Percentiles rank a stretch among this genome's conserved stretches.
Conservation (phyloP, 352 stramenopile species). For the Phytophthora ramorum region DNA sequence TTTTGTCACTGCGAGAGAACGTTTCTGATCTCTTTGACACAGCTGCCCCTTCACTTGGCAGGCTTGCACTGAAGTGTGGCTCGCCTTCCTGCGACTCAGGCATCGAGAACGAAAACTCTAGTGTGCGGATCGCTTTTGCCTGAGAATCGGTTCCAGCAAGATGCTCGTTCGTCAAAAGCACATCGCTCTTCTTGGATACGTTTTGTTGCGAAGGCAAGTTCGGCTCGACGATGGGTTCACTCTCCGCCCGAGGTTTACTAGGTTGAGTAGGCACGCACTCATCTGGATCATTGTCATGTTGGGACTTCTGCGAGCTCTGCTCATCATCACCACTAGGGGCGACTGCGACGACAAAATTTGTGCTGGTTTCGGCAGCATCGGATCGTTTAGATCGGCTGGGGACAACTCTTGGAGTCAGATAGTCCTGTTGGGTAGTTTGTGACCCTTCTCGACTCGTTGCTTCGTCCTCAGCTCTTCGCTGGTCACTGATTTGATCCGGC, state of each 20-base stretch:
- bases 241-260: constrained; percentile 17
- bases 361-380: neutral
- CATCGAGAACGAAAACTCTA: constrained; percentile 73
- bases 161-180: constrained; percentile 8
- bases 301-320: neutral
- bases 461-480: constrained; percentile 26
- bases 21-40: constrained; percentile 38
- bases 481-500: constrained; percentile 3
- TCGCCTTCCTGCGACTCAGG: constrained; percentile 68
- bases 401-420: constrained; percentile 36
- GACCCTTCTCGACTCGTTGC: constrained; percentile 31
- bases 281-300: constrained; percentile 42
- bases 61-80: constrained; percentile 42
- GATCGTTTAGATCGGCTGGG: constrained; percentile 6
- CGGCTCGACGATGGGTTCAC: constrained; percentile 20
- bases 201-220: constrained; percentile 16
- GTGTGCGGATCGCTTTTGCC: constrained; percentile 58
- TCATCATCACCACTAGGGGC: neutral
- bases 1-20: constrained; percentile 16
- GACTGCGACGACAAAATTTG: neutral
- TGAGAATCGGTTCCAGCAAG: constrained; percentile 36
- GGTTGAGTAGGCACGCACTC: constrained; percentile 62
- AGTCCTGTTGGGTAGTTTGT: constrained; percentile 33
- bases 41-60: constrained; percentile 38
- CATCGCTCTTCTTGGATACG: constrained; percentile 43